Conservation (phyloP, 164 flowering plant genomes). For the Stephania yunnanensis region DNA sequence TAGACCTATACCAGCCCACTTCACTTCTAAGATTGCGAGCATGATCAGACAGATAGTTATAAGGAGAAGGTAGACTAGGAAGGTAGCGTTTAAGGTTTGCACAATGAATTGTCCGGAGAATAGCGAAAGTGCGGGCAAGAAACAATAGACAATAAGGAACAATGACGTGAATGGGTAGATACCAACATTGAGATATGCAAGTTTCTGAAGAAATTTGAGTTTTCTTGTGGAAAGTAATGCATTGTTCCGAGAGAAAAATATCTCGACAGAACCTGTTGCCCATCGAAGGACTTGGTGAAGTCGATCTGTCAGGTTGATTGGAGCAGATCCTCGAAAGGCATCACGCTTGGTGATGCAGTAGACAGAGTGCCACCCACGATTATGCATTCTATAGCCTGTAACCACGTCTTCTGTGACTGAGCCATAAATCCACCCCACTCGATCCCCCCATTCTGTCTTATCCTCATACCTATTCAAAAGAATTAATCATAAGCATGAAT, state of each 20-base stretch:
- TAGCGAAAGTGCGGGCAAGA: conserved; percentile 75
- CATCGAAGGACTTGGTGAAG: conserved; percentile 85
- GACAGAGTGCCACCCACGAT: conserved; percentile 73
- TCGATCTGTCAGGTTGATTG: conserved; percentile 76
- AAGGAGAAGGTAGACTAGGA: conserved; percentile 63
- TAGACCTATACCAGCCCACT: conserved; percentile 70
- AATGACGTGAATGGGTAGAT: conserved; percentile 77
- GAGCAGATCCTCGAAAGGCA: conserved; percentile 90
- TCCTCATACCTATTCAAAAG: conserved; percentile 42
- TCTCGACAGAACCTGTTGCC: conserved; percentile 90
- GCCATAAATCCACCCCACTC: conserved; percentile 83
- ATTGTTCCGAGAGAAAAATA: conserved; percentile 80
- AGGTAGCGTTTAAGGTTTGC: conserved; percentile 47
- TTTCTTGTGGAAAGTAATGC: conserved; percentile 52
- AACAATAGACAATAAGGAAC: conserved; percentile 76
- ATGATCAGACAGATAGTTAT: conserved; percentile 56
- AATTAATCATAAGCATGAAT: too few relatives aligned
- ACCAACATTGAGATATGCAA: conserved; percentile 75
- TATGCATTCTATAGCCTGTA: conserved; percentile 83
- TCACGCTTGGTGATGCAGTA: conserved; percentile 77
- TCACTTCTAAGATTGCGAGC: conserved; percentile 75
- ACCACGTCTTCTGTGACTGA: conserved; percentile 84
- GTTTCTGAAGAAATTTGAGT: conserved; percentile 59
- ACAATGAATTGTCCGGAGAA: conserved; percentile 81
- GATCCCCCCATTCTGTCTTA: conserved; percentile 78